phyloP scores from a whole-genome alignment of 2,329 filamentous ascomycete genomes.

The Talaromyces verruculosus region DNA sequence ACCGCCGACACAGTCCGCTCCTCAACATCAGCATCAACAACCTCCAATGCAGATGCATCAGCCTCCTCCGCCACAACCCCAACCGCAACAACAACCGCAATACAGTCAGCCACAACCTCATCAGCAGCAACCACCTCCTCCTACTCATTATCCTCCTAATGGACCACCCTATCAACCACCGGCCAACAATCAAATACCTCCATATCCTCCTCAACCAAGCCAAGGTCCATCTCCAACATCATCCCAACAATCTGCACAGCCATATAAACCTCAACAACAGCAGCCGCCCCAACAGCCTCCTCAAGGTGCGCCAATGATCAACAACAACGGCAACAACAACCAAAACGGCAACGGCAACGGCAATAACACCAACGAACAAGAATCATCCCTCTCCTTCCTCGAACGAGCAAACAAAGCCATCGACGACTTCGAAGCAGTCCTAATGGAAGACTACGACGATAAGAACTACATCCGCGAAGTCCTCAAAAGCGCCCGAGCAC shows the following conservation, averaged over 20 bases:
- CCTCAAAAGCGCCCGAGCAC: conserved; percentile 44
- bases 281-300: background rate
- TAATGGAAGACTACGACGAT: conserved; percentile 48
- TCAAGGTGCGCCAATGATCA: background rate
- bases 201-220: conserved; percentile 10
- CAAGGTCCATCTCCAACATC: conserved; percentile 15
- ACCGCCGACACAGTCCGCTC: conserved; percentile 22
- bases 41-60: conserved; percentile 22
- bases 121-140: conserved; percentile 23
- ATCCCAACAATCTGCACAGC: conserved; percentile 17
- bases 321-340: conserved; percentile 21
- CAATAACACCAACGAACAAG: conserved; percentile 26
- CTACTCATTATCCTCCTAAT: conserved; percentile 27
- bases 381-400: conserved; percentile 39
- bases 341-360: conserved; percentile 22
- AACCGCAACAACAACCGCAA: conserved; percentile 24
- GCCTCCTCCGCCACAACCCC: conserved; percentile 13
- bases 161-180: conserved; percentile 21
- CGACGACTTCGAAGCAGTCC: conserved; percentile 46
- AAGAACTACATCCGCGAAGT: conserved; percentile 48
- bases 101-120: conserved; percentile 11
- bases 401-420: conserved; percentile 46
- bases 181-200: conserved; percentile 14
- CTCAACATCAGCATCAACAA: conserved; percentile 23
- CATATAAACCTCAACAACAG: conserved; percentile 13